These are phyloP conservation scores for Vitis labrusca DNA, from an alignment of 164 flowering plant species.

Conservation along the genomic window DNA sequence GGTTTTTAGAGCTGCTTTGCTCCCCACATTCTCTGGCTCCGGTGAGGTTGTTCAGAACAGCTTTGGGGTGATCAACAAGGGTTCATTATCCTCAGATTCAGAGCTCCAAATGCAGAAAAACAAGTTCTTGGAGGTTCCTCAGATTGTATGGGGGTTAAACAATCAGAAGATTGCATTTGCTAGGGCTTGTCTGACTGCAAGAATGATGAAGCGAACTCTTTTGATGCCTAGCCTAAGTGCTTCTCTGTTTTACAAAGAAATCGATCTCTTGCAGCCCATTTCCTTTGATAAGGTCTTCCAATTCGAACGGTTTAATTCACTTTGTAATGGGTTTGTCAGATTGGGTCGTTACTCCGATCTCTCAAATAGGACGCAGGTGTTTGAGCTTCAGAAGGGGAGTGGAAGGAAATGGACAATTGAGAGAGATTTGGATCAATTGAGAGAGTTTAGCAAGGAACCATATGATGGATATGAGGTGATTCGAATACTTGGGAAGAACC, in stretches of 20 bases:
- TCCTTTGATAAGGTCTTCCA: slow-evolving; percentile 80
- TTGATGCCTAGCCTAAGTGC: slow-evolving; percentile 95
- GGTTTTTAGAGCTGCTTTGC: slow-evolving; percentile 36
- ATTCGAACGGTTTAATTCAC: slow-evolving; percentile 67
- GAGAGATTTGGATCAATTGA: slow-evolving; percentile 83
- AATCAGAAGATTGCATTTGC: slow-evolving; percentile 97
- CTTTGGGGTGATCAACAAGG: slow-evolving; percentile 5
- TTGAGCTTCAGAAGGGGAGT: slow-evolving; percentile 76
- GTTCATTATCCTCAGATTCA: slow-evolving; percentile 12
- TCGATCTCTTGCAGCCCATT: slow-evolving; percentile 73
- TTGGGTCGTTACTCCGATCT: slow-evolving; percentile 63
- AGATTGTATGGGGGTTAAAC: slow-evolving; percentile 96
- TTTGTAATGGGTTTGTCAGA: slow-evolving; percentile 77
- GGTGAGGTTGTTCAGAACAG: slow-evolving; percentile 19
- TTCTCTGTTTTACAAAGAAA: slow-evolving; percentile 89
- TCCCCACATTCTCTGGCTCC: slow-evolving; percentile 32
- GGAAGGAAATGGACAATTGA: slow-evolving; percentile 89
- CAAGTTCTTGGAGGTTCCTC: slow-evolving; percentile 91
- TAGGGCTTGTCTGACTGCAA: slow-evolving; percentile 85
- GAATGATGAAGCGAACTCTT: slow-evolving; percentile 75
- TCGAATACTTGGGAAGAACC: slow-evolving; percentile 78
- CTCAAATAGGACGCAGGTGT: slow-evolving; percentile 31
- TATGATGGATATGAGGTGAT: slow-evolving; percentile 55
- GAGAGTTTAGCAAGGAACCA: slow-evolving; percentile 35
- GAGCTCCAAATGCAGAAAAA: slow-evolving; percentile 34